Base-by-base conservation (phyloP, 345 rosid genomes). In the Bretschneidera sinensis region DNA sequence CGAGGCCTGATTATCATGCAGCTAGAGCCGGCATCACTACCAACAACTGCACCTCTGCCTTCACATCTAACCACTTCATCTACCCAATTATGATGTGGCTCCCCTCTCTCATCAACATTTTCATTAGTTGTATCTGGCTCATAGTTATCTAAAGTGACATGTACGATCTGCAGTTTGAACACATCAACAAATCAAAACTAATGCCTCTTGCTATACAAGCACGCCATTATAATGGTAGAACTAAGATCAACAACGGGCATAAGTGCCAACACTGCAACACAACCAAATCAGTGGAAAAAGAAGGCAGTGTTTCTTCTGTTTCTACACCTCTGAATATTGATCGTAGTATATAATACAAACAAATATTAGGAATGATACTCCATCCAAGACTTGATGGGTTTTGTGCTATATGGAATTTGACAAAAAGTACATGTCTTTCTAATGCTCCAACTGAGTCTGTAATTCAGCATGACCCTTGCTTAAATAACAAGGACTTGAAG, bases 41-140 rank as follows among this genome's bases (percentile, higher is more conserved):
- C 62, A 47, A 33, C 67, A 62, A 17, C 48, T 21, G 76, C 74
- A 71, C 79, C 84, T 81, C 96, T 78, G 20, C 92, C 92, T 77
- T 94, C 97, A 62, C 85, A 79, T 79, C 96, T 81, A 61, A 94
- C 87, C 43, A 94, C 98, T 82, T 89, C 99, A 65, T 90, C 87
- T 19, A 94, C 90, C 99, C 99, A 94, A 74, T 88, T 86, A 73
- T 77, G 88, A 61, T 81, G 91, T 18, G 76, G 66, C 64, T 80
- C 96, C 45, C 67, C 87, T 65, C 95, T 80, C 65, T 75, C 84
- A 59, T 74, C 80, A 53, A 76, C 70, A 22, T 71, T 69, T 74
- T 78, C 86, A 47, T 58, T 65, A 50, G 62, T 60, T 16, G 57
- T 64, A 51, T 83, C 76, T 1, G 83, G 74, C 76, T 80, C 92